Evolutionary conservation across 2,329 filamentous ascomycete genomes (phyloP).

Genomic region (Pseudocercospora cruenta): DNA sequence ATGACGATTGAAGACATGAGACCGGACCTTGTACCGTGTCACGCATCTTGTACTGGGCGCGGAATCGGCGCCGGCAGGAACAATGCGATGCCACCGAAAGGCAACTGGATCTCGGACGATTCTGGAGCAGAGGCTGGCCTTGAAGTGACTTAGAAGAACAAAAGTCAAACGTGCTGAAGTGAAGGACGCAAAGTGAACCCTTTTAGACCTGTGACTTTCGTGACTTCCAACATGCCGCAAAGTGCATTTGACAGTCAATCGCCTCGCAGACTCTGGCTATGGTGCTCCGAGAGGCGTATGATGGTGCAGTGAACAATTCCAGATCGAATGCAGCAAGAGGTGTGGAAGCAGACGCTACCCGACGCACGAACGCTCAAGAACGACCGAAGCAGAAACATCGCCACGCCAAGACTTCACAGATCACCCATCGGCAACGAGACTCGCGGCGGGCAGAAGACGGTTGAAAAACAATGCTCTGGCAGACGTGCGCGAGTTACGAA

Average conservation of each 20-base stretch:
- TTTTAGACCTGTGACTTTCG: not conserved
- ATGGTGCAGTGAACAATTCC: not conserved
- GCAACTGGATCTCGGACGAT: not conserved
- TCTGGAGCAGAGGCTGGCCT: not conserved
- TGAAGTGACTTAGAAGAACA: not conserved
- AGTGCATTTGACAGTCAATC: not conserved
- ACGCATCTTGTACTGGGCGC: not conserved
- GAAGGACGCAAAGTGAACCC: not conserved
- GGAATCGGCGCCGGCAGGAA: not conserved
- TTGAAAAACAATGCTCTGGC: not conserved
- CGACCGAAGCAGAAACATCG: not conserved
- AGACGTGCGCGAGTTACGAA: not conserved
- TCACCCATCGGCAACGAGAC: not conserved
- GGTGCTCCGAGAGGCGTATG: not conserved
- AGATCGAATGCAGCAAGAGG: not conserved
- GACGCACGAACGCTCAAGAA: not conserved
- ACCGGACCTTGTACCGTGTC: not conserved
- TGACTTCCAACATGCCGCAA: not conserved
- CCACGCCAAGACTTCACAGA: not conserved
- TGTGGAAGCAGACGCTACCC: not conserved
- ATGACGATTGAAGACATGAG: slow-evolving; percentile 66
- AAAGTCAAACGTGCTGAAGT: not conserved
- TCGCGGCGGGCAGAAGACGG: not conserved
- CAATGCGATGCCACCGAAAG: not conserved
- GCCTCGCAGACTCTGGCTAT: not conserved